These are phyloP conservation scores for Beta lomatogona DNA, from an alignment of 179 eudicot species.

Conservation along the genomic window DNA sequence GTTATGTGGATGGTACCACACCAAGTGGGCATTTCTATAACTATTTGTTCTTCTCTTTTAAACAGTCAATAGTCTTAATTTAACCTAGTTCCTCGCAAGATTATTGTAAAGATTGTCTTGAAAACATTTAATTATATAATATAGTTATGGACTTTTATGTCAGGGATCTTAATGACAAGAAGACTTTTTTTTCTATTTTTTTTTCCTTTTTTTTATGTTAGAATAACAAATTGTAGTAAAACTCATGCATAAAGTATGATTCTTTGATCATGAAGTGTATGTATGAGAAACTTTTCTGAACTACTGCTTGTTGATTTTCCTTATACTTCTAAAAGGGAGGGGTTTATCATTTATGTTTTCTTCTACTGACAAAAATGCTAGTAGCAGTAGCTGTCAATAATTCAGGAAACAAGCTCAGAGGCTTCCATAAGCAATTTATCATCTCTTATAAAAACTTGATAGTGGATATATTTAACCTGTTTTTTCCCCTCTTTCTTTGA, in stretches of 20 bases:
- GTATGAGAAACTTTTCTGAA: background rate
- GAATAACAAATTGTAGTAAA: too few species aligned
- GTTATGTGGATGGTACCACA: background rate
- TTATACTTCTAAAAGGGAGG: background rate
- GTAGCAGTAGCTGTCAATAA: constrained; percentile 26
- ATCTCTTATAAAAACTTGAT: constrained; percentile 1
- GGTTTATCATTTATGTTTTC: background rate
- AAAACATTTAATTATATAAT: background rate
- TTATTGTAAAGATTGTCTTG: constrained; percentile 2
- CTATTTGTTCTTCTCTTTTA: background rate
- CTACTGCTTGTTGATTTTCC: background rate
- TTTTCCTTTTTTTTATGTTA: too few species aligned
- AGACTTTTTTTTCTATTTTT: background rate
- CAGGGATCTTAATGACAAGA: constrained; percentile 26
- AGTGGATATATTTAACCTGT: constrained; percentile 9
- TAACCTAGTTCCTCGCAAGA: constrained; percentile 7
- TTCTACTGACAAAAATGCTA: constrained; percentile 7
- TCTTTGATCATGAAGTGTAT: background rate
- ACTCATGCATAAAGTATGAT: too few species aligned
- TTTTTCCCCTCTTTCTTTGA: background rate
- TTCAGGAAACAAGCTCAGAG: constrained; percentile 25
- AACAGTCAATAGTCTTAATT: background rate
- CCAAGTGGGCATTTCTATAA: background rate
- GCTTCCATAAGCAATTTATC: constrained; percentile 2
- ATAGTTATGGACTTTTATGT: constrained; percentile 20